Evolutionary conservation across 352 stramenopile genomes (phyloP).

Genomic region (Pythium apleroticum): DNA sequence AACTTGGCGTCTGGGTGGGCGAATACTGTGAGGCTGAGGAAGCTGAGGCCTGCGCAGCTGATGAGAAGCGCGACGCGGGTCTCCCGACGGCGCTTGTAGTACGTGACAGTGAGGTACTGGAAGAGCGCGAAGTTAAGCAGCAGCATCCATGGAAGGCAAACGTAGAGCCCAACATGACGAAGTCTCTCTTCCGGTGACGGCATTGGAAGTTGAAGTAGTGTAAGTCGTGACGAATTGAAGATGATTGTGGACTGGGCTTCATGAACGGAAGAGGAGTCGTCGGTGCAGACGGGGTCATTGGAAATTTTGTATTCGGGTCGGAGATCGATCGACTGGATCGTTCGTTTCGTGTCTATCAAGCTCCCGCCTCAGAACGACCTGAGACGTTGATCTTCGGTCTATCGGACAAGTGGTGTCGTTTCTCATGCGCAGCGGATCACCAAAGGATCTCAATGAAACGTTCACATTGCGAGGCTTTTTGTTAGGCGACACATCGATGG

Average conservation of each 20-base stretch:
- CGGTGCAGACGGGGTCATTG: neutral
- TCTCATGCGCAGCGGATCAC: neutral
- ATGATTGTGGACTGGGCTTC: neutral
- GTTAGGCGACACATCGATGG: too few species aligned
- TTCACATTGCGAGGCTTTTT: too few species aligned
- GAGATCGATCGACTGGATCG: neutral
- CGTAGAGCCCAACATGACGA: neutral
- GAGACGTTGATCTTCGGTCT: neutral
- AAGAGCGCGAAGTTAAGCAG: constrained; percentile 28
- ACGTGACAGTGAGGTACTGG: constrained; percentile 25
- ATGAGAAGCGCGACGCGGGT: constrained; percentile 16
- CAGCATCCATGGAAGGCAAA: constrained; percentile 24
- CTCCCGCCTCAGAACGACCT: neutral
- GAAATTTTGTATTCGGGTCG: too few species aligned
- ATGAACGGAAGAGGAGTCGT: neutral
- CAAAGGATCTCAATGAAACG: too few species aligned
- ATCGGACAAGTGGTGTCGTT: neutral
- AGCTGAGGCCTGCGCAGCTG: constrained; percentile 22
- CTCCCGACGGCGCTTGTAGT: constrained; percentile 18
- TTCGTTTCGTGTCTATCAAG: neutral
- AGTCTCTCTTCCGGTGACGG: neutral
- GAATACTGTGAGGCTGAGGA: constrained; percentile 11
- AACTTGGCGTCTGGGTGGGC: constrained; percentile 5
- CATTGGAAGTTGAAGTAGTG: neutral
- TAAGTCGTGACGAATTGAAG: neutral